phyloP scores from a whole-genome alignment of 2,329 filamentous ascomycete genomes.

The Colletotrichum godetiae region DNA sequence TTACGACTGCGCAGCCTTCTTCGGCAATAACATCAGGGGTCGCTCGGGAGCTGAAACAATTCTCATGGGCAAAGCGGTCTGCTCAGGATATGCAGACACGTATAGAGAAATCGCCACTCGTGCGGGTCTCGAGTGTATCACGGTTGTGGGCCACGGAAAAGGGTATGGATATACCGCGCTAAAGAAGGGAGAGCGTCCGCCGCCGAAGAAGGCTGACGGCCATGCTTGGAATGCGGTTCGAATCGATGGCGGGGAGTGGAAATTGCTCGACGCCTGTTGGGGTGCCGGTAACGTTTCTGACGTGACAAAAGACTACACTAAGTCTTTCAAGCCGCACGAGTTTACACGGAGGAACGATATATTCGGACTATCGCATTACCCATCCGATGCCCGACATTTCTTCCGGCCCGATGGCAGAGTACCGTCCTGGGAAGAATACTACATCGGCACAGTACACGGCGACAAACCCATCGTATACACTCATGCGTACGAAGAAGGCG shows the following conservation, averaged over 20 bases:
- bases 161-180: conserved; percentile 79
- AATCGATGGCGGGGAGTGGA: conserved; percentile 90
- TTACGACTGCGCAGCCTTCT: conserved; percentile 86
- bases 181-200: conserved; percentile 72
- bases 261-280: conserved; percentile 93
- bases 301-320: conserved; percentile 68
- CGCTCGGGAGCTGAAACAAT: conserved; percentile 80
- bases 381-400: conserved; percentile 74
- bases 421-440: conserved; percentile 85
- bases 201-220: conserved; percentile 69
- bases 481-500: conserved; percentile 59
- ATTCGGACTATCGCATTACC: conserved; percentile 86
- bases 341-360: conserved; percentile 77
- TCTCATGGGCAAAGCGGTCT: conserved; percentile 84
- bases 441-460: conserved; percentile 67
- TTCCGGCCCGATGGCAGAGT: conserved; percentile 78
- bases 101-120: conserved; percentile 83
- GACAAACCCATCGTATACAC: conserved; percentile 60
- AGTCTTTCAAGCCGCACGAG: conserved; percentile 72
- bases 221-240: conserved; percentile 96
- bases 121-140: conserved; percentile 81
- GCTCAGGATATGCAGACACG: conserved; percentile 88
- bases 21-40: conserved; percentile 73
- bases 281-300: conserved; percentile 79
- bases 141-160: conserved; percentile 85